phyloP scores from a whole-genome alignment of 345 rosid species.

The Zanthoxylum bungeanum region DNA sequence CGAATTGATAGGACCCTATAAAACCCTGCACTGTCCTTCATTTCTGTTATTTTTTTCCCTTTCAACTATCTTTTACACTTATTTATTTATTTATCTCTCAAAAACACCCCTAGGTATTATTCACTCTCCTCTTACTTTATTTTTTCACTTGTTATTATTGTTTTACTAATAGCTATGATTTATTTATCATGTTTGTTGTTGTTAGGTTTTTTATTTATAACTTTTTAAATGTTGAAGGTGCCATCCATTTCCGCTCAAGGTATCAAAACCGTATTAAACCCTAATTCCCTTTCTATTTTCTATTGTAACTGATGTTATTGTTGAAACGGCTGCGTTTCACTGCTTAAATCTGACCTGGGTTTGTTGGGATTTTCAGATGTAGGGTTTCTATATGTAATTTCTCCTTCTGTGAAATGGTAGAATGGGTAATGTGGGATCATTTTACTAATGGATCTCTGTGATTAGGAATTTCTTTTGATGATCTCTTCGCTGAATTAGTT shows the following conservation, averaged over 20 bases:
- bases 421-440: background rate
- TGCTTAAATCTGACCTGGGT: background rate
- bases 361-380: background rate
- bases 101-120: background rate
- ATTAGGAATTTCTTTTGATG: background rate
- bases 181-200: background rate
- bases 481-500: background rate
- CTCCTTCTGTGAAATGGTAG: background rate
- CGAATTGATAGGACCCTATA: too few relatives aligned
- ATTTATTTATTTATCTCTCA: background rate
- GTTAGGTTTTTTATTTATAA: conserved; percentile 21
- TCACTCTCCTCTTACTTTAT: too few relatives aligned
- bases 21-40: background rate
- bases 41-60: background rate
- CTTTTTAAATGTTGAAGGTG: conserved; percentile 15
- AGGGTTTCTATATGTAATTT: background rate
- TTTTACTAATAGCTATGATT: background rate
- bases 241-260: conserved; percentile 11
- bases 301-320: background rate
- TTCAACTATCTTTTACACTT: too few relatives aligned
- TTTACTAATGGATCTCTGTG: background rate
- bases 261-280: background rate
- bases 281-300: background rate
- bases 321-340: background rate
- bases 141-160: background rate